Evolutionary conservation across 495 filamentous ascomycete species (phyloP), one percentile per base, ranked within the genome.

Genomic region (Choiromyces venosus): DNA sequence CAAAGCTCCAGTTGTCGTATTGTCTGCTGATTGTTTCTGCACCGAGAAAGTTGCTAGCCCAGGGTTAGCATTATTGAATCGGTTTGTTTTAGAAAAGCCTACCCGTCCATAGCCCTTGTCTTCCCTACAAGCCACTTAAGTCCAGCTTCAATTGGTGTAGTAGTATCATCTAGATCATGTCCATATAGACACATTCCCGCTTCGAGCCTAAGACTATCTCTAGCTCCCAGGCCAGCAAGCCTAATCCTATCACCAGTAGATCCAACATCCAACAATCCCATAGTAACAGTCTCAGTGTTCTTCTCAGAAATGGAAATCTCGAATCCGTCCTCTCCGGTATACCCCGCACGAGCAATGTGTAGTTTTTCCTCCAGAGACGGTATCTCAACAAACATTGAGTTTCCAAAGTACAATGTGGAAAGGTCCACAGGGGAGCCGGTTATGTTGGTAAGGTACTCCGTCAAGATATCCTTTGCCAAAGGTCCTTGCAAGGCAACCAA

Each of bases 181-280:
- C 95, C 95, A 85, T 98, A 98, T 36, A 98, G 88, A 83, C 93
- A 98, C 94, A 99, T 94, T 67, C 95, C 95, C 0, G 96, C 95
- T 83, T 99, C 95, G 12, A 99, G 88, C 25, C 95, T 89, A 73
- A 99, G 87, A 76, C 90, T 95, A 82, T 99, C 96, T 71, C 95
- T 87, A 7, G 95, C 93, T 5, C 93, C 95, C 1, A 99, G 86
- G 18, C 95, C 95, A 35, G 94, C 93, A 10, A 97, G 84, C 72
- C 89, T 90, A 21, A 96, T 83, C 71, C 85, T 85, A 65, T 91
- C 89, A 6, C 56, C 77, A 25, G 85, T 84, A 2, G 86, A 86
- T 12, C 87, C 87, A 71, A 85, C 83, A 21, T 86, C 75, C 19
- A 99, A 87, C 44, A 99, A 85, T 44, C 88, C 83, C 79, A 91